Evolutionary conservation across 2,329 filamentous ascomycete species (phyloP), one percentile per base, ranked within the genome.

Genomic region (Rutstroemia sp.): DNA sequence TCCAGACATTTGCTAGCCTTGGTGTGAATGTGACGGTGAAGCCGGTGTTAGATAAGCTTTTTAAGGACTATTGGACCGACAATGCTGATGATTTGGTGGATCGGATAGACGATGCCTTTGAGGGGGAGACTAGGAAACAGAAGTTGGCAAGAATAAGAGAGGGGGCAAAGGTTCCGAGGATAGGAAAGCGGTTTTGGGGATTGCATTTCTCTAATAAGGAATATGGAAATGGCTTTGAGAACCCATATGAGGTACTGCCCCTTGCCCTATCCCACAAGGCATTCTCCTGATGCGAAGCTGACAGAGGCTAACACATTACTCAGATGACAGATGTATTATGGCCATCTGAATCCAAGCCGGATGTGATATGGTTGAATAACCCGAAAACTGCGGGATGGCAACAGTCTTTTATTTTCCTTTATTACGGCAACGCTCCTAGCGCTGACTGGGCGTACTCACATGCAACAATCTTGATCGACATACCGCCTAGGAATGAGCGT

Each of bases 1-100:
- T 74, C 58, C 62, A 66, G 0, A 61, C 68, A 0, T 70, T 77
- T 49, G 55, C 59, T 10, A 61, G 67, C 0, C 62, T 76, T 0
- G 69, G 69, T 0, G 57, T 73, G 0, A 51, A 68, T 5, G 60
- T 70, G 4, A 48, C 57, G 0, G 58, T 74, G 12, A 64, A 64
- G 1, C 72, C 73, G 0, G 58, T 74, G 21, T 19, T 54, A 16
- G 16, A 41, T 10, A 19, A 2, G 21, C 21, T 23, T 23, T 2
- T 23, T 23, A 45, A n/a, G 7, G 12, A 16, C 4, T 41, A 8
- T n/a, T 6, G 16, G 25, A 9, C 5, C 27, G 9, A 30, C 9
- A 30, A 8, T 9, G 9, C 27, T 7, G 27, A 30, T 8, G 27
- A 30, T 30, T 2, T 30, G 27, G 6, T 30, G 9, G 27, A 30